phyloP scores from a whole-genome alignment of 768 basidiomycete genomes.

The Pleurotus cornucopiae region DNA sequence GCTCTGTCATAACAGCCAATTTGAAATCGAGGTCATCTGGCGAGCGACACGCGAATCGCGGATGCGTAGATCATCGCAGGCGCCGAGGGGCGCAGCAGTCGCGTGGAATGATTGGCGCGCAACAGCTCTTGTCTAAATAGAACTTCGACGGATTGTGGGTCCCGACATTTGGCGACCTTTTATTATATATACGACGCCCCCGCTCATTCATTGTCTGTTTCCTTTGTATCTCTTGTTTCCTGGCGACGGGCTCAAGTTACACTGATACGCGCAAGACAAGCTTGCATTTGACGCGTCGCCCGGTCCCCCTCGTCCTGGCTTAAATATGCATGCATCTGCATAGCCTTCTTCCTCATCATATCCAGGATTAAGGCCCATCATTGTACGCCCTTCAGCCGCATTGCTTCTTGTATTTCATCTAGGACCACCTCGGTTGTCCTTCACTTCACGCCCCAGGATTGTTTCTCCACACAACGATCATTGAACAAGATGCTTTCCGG shows the following conservation, averaged over 20 bases:
- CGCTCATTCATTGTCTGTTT: not conserved
- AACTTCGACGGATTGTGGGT: not conserved
- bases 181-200: not conserved
- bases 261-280: not conserved
- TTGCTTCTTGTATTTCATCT: not conserved
- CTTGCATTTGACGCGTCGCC: not conserved
- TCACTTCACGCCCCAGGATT: not conserved
- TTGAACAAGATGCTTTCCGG: slow-evolving; percentile 1
- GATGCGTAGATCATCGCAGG: no score
- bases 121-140: not conserved
- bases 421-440: not conserved
- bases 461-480: not conserved
- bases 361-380: not conserved
- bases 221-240: not conserved
- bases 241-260: not conserved
- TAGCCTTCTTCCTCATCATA: not conserved
- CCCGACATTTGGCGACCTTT: not conserved
- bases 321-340: not conserved
- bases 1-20: no score
- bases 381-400: slow-evolving; percentile 1
- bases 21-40: no score
- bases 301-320: not conserved
- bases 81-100: no score
- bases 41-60: no score
- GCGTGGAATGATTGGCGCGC: not conserved